These are phyloP conservation scores for Pterocarpus macrocarpus DNA, from an alignment of 306 rosid genomes.

Conservation along the genomic window DNA sequence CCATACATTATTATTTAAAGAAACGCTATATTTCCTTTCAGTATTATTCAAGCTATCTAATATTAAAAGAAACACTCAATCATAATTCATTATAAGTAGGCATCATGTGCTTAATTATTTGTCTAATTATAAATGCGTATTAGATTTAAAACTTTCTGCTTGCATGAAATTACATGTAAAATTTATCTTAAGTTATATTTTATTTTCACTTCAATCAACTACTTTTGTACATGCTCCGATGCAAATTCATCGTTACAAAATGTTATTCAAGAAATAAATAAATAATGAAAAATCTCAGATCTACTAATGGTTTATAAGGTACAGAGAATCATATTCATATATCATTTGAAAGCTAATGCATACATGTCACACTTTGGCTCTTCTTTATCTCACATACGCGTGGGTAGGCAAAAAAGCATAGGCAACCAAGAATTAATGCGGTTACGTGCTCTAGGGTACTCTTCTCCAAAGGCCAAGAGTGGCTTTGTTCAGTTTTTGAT, in stretches of 20 bases:
- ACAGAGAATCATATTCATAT: neutral
- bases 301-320: no score
- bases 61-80: neutral
- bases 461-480: conserved; percentile 6
- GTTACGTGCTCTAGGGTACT: neutral
- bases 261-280: no score
- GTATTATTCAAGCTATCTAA: neutral
- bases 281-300: no score
- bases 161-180: neutral
- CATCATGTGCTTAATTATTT: conserved; percentile 3
- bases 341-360: neutral
- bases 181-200: neutral
- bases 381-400: conserved; percentile 7
- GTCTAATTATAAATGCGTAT: neutral
- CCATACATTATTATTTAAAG: no score
- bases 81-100: conserved; percentile 20
- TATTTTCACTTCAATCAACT: no score
- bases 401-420: conserved; percentile 4
- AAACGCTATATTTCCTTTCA: no score
- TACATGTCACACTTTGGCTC: neutral
- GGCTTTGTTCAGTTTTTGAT: conserved; percentile 18
- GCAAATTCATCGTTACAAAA: neutral
- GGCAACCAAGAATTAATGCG: conserved; percentile 25
- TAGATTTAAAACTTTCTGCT: neutral
- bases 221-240: neutral